These are phyloP conservation scores for Gryganskiella cystojenkinii DNA, from an alignment of 192 early-diverging fungal species.

Conservation along the genomic window DNA sequence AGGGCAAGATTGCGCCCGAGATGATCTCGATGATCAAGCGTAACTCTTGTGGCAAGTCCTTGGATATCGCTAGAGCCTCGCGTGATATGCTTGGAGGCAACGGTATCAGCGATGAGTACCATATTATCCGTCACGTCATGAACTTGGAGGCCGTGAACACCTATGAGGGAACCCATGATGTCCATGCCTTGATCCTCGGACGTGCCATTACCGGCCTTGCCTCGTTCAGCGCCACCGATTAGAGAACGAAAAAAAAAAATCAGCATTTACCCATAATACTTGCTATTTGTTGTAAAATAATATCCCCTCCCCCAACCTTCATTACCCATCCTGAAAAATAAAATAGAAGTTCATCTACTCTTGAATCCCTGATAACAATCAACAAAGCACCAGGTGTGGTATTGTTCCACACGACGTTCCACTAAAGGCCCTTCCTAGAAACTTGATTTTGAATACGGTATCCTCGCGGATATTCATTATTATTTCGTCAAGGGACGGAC, in stretches of 20 bases:
- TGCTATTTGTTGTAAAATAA: too few relatives aligned
- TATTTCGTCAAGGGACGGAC: not conserved
- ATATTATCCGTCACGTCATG: constrained; percentile 93
- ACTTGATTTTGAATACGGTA: not conserved
- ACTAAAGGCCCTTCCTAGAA: not conserved
- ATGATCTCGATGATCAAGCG: constrained; percentile 98
- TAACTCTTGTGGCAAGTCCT: constrained; percentile 94
- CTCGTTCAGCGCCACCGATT: constrained; percentile 66
- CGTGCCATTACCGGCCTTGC: constrained; percentile 94
- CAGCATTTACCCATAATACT: too few relatives aligned
- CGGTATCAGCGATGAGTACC: constrained; percentile 96
- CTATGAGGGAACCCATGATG: constrained; percentile 96
- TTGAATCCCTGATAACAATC: too few relatives aligned
- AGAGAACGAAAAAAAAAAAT: too few relatives aligned
- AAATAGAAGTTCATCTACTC: too few relatives aligned
- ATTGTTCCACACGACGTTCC: too few relatives aligned
- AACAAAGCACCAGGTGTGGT: too few relatives aligned
- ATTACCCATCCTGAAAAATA: too few relatives aligned
- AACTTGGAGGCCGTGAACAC: constrained; percentile 96
- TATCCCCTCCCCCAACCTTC: too few relatives aligned
- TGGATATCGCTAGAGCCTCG: constrained; percentile 90
- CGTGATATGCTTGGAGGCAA: constrained; percentile 97
- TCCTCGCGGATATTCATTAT: not conserved
- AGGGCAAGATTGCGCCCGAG: constrained; percentile 85
- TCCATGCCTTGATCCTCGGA: constrained; percentile 94